phyloP scores from a whole-genome alignment of 1,284 basidiomycete genomes.

The Leccinum pachyderme region DNA sequence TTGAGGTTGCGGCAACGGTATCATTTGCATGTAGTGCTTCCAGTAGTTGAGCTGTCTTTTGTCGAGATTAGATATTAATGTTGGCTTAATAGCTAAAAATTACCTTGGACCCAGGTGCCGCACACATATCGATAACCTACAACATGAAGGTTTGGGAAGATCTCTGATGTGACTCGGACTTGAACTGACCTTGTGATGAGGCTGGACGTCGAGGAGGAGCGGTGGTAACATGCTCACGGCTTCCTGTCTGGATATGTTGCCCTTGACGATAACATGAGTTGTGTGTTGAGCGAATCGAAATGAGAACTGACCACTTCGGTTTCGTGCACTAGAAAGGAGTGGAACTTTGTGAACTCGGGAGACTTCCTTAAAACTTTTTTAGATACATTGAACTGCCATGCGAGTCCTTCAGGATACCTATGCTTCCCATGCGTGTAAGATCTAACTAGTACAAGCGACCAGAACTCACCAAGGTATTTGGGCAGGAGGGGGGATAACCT shows the following conservation, averaged over 20 bases:
- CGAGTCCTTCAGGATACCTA: conserved; percentile 92
- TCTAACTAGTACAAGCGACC: neutral
- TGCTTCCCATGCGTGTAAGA: neutral
- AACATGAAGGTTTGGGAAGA: neutral
- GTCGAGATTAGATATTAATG: neutral
- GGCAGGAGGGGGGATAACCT: conserved; percentile 74
- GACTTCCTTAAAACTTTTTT: conserved; percentile 89
- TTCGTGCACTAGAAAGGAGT: conserved; percentile 96
- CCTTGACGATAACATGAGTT: conserved; percentile 45
- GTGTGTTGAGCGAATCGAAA: neutral
- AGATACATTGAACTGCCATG: conserved; percentile 94
- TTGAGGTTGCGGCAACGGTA: conserved; percentile 56
- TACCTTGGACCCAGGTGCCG: conserved; percentile 97
- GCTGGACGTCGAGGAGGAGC: conserved; percentile 90
- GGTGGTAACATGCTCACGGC: conserved; percentile 99
- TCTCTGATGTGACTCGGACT: neutral
- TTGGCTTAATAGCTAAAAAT: conserved; percentile 24
- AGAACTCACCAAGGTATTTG: conserved; percentile 76
- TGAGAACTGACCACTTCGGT: conserved; percentile 81
- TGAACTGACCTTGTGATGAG: conserved; percentile 72
- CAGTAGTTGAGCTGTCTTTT: conserved; percentile 83
- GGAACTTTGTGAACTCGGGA: conserved; percentile 95
- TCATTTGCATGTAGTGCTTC: conserved; percentile 82
- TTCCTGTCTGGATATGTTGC: conserved; percentile 95
- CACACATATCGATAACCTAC: conserved; percentile 96